A percentile compares a stretch with the other conserved stretches of the same genome.
phyloP scores from a whole-genome alignment of 345 rosid genomes.

The Arabidopsis thaliana region DNA sequence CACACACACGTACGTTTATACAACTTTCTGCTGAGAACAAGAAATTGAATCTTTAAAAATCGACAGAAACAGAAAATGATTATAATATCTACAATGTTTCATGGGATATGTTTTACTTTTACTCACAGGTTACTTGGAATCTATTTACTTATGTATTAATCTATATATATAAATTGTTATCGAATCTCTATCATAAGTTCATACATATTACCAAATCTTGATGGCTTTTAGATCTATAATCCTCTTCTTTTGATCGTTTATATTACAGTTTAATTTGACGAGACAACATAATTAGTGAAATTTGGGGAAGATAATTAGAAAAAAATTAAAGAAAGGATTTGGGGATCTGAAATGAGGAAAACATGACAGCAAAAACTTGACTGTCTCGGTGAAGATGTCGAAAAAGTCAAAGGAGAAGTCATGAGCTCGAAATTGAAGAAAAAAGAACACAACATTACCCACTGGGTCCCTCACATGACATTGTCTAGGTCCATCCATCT shows the following conservation, averaged over 20 bases:
- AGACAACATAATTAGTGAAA: slow-evolving; percentile 23
- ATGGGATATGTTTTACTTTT: slow-evolving; percentile 28
- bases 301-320: neutral
- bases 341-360: slow-evolving; percentile 66
- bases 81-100: slow-evolving; percentile 29
- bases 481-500: slow-evolving; percentile 38
- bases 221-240: neutral
- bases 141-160: neutral
- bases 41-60: slow-evolving; percentile 32
- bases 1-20: slow-evolving; percentile 28
- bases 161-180: neutral
- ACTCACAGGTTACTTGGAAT: slow-evolving; percentile 19
- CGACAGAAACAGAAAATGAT: slow-evolving; percentile 9
- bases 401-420: slow-evolving; percentile 47
- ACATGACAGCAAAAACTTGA: slow-evolving; percentile 55
- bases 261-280: neutral
- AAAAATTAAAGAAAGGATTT: neutral
- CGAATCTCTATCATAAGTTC: neutral
- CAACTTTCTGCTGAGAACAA: slow-evolving; percentile 14
- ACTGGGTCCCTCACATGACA: slow-evolving; percentile 47
- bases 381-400: slow-evolving; percentile 49
- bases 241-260: neutral
- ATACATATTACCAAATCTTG: neutral
- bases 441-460: slow-evolving; percentile 42
- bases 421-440: slow-evolving; percentile 30